Evolutionary conservation across 768 basidiomycete genomes (phyloP).

Genomic region (Russula olivacea): DNA sequence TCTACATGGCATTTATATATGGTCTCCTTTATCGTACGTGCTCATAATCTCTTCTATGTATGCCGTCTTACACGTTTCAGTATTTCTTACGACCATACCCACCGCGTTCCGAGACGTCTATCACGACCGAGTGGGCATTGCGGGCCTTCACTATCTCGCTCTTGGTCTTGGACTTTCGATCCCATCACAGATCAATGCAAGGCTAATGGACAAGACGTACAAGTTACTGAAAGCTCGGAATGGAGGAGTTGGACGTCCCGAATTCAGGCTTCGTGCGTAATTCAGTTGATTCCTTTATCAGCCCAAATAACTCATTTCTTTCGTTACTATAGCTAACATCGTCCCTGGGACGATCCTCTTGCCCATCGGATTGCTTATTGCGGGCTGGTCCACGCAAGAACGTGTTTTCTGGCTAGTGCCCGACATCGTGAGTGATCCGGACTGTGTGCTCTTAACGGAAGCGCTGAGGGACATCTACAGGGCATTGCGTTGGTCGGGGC

Average conservation of each 20-base stretch:
- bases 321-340: constrained; percentile 44
- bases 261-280: constrained; percentile 45
- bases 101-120: constrained; percentile 52
- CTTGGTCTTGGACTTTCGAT: constrained; percentile 54
- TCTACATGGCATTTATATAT: constrained; percentile 68
- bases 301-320: background rate
- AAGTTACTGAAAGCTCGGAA: constrained; percentile 46
- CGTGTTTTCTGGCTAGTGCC: constrained; percentile 63
- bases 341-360: constrained; percentile 52
- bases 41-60: background rate
- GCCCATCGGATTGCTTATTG: constrained; percentile 60
- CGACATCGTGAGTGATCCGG: constrained; percentile 44
- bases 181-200: constrained; percentile 50
- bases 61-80: constrained; percentile 31
- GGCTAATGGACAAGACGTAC: constrained; percentile 53
- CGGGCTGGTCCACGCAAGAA: constrained; percentile 62
- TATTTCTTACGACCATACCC: constrained; percentile 62
- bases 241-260: constrained; percentile 48
- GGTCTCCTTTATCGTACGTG: constrained; percentile 31
- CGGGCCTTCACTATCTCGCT: constrained; percentile 65
- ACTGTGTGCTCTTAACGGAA: background rate
- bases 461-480: constrained; percentile 32
- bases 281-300: background rate
- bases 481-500: constrained; percentile 53
- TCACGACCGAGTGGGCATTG: constrained; percentile 48